A percentile compares a stretch with the other conserved stretches of the same genome.
phyloP scores from a whole-genome alignment of 202 grass and related monocot genomes.

The Digitaria exilis region DNA sequence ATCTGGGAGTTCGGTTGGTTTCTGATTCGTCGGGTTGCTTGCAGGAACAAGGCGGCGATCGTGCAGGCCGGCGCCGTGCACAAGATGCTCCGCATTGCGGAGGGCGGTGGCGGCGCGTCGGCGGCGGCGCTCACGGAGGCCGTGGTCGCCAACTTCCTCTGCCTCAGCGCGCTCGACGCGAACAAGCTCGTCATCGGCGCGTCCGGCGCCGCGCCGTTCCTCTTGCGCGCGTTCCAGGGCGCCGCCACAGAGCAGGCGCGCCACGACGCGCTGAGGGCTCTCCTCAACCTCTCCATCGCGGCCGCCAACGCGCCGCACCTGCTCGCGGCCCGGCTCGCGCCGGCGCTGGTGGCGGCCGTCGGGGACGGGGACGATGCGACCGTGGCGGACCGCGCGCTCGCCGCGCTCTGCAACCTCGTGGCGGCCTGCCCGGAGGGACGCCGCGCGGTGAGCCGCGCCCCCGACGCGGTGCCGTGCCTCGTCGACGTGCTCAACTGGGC shows the following conservation, averaged over 20 bases:
- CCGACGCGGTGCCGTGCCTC: slow-evolving; percentile 54
- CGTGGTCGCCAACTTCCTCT: slow-evolving; percentile 88
- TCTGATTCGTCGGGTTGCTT: neutral
- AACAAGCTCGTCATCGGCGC: slow-evolving; percentile 88
- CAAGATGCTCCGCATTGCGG: slow-evolving; percentile 83
- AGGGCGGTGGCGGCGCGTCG: neutral
- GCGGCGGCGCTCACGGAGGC: slow-evolving; percentile 48
- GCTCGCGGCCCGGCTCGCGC: slow-evolving; percentile 59
- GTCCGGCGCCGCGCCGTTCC: slow-evolving; percentile 62
- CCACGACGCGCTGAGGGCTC: slow-evolving; percentile 76
- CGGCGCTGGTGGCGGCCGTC: slow-evolving; percentile 47
- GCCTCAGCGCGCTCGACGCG: slow-evolving; percentile 84
- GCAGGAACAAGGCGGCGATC: slow-evolving; percentile 92
- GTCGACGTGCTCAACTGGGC: slow-evolving; percentile 85
- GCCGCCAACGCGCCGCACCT: slow-evolving; percentile 62
- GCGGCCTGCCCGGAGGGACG: slow-evolving; percentile 65
- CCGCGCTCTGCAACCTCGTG: slow-evolving; percentile 77
- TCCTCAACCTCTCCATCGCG: slow-evolving; percentile 88
- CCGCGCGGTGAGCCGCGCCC: slow-evolving; percentile 50
- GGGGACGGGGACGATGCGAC: slow-evolving; percentile 31
- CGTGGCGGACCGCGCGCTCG: slow-evolving; percentile 63
- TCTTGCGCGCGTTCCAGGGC: slow-evolving; percentile 57
- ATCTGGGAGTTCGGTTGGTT: slow-evolving; percentile 29
- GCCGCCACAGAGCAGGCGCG: slow-evolving; percentile 47
- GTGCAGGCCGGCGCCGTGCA: slow-evolving; percentile 86